Percentiles rank a stretch among this genome's conserved stretches.
phyloP scores from a whole-genome alignment of 208 protist genomes.

The Jaenimonas drosophilae region DNA sequence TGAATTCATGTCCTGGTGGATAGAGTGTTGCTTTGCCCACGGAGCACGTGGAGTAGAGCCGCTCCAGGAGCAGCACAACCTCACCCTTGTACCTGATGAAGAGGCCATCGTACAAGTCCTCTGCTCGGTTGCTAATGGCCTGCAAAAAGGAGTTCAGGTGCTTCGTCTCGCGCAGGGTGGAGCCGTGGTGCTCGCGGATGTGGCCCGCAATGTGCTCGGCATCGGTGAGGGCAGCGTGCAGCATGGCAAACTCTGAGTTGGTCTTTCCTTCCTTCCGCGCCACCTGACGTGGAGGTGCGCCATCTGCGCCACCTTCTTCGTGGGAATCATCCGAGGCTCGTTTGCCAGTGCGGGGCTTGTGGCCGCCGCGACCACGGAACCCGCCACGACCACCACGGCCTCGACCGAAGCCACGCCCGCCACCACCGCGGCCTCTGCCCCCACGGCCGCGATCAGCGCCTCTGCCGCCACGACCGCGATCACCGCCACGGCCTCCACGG shows the following conservation, averaged over 20 bases:
- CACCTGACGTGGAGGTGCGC: conserved; percentile 4
- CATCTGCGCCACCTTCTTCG: too few relatives aligned
- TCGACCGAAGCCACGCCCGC: conserved; percentile 9
- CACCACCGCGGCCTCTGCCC: conserved; percentile 12
- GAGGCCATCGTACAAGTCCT: conserved; percentile 34
- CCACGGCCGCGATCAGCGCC: conserved; percentile 9
- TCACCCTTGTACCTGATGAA: conserved; percentile 38
- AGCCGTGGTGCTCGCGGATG: conserved; percentile 31
- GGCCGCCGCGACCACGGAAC: conserved; percentile 7
- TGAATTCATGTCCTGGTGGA: conserved; percentile 62
- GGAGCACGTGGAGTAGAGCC: conserved; percentile 48
- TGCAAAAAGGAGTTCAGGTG: conserved; percentile 61
- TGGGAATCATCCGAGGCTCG: too few relatives aligned
- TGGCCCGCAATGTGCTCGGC: conserved; percentile 45
- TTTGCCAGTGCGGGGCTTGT: too few relatives aligned
- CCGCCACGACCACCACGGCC: conserved; percentile 11
- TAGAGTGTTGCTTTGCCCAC: conserved; percentile 20
- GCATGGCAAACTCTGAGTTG: conserved; percentile 43
- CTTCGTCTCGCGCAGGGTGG: conserved; percentile 34
- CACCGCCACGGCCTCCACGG: conserved; percentile 11
- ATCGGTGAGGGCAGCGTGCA: conserved; percentile 29
- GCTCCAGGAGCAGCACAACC: conserved; percentile 40
- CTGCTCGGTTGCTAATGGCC: conserved; percentile 41
- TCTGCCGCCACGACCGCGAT: conserved; percentile 8
- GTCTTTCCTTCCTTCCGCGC: conserved; percentile 27